Evolutionary conservation across 2,329 filamentous ascomycete genomes (phyloP), one percentile per base, ranked within the genome.

Genomic region (Coleophoma crateriformis): DNA sequence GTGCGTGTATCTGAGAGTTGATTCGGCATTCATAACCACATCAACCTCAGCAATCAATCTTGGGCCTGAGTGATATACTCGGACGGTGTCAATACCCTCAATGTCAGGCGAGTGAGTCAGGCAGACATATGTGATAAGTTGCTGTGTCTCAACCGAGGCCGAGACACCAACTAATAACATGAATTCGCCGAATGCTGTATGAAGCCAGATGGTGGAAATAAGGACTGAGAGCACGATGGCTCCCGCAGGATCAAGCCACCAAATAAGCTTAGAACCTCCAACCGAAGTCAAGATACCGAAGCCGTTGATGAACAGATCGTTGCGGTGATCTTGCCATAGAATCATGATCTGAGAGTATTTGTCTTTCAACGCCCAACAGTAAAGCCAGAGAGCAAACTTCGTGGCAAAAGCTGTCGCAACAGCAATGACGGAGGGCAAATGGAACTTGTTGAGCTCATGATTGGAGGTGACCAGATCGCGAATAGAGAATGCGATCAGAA

Each of bases 221-320:
- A 95, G 68, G 10, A 85, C 68, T 1, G 89, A 95, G 34, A 97
- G 75, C 15, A 94, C 67, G 59, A 97, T 87, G 60, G 94, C 92
- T 40, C 94, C 94, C 72, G 88, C 83, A 0, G 94, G 90, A 70
- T 99, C 94, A 56, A 99, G 84, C 89, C 90, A 97, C 92, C 92
- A 96, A 52, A 76, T 74, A 19, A 97, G 75, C 73, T 95, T 95
- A 56, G 84, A 83, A 33, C 94, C 94, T 49, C 90, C 88, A n/a
- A 96, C 85, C 3, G 88, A 92, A 1, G 91, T 96, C 48, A 96
- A 70, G 55, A 97, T 84, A 80, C 87, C 90, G 59, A 95, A 90
- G 48, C 90, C 90, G 67, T 97, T 99, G 77, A 99, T 90, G 61
- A 96, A 77, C n/a, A 99, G 76, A 64, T 99, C 94, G 64, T 99